phyloP scores from a whole-genome alignment of 768 basidiomycete genomes.

The Gymnopilus dilepis region DNA sequence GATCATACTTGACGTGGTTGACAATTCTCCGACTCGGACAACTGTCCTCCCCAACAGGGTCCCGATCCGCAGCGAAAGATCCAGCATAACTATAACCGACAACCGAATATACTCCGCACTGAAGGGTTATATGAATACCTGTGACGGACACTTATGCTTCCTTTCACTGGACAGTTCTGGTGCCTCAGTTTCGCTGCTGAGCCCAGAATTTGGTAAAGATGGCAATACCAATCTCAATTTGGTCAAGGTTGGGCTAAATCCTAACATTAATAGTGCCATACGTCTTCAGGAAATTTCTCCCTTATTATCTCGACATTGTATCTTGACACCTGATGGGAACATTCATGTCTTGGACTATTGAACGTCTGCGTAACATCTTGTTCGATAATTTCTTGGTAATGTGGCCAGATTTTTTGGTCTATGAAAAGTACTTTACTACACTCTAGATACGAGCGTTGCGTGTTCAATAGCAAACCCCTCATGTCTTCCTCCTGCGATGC shows the following conservation, averaged over 20 bases:
- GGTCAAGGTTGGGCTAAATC: neutral
- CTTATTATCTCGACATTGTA: neutral
- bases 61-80: neutral
- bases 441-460: too few relatives aligned
- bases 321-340: neutral
- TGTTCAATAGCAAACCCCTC: too few relatives aligned
- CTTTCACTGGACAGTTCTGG: neutral
- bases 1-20: neutral
- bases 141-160: neutral
- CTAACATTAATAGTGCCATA: neutral
- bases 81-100: too few relatives aligned
- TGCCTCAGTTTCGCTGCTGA: neutral
- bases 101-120: too few relatives aligned
- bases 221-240: neutral
- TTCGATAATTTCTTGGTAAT: too few relatives aligned
- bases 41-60: neutral
- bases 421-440: too few relatives aligned
- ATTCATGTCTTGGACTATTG: neutral
- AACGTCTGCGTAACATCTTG: too few relatives aligned
- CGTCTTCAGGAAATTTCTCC: neutral
- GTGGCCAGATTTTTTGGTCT: too few relatives aligned
- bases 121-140: neutral
- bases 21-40: too few relatives aligned
- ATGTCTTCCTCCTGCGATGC: too few relatives aligned
- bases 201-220: neutral